Conservation (phyloP, 768 basidiomycete species). For the Termitomyces sp. region DNA sequence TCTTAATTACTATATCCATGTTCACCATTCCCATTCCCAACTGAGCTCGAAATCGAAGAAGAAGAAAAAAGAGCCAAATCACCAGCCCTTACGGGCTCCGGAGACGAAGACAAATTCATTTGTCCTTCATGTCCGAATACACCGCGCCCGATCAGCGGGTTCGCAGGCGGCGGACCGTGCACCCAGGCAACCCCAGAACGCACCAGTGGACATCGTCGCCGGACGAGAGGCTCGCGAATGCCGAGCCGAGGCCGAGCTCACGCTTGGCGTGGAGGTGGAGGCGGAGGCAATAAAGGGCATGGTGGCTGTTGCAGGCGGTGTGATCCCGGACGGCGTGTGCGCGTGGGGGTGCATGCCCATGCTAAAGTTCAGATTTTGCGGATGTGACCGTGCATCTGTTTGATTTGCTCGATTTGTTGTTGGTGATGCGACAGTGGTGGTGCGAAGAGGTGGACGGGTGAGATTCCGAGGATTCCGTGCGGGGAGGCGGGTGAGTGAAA, state of each 20-base stretch:
- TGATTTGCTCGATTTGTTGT: conserved; percentile 26
- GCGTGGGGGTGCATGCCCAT: not conserved
- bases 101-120: not conserved
- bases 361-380: not conserved
- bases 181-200: conserved; percentile 51
- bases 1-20: no score
- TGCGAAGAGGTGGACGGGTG: conserved; percentile 33
- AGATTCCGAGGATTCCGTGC: conserved; percentile 16
- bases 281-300: not conserved
- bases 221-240: conserved; percentile 52
- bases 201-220: conserved; percentile 69
- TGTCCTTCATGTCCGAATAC: not conserved
- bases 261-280: not conserved
- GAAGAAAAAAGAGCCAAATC: not conserved
- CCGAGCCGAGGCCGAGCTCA: not conserved
- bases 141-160: conserved; percentile 26
- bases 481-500: conserved; percentile 26
- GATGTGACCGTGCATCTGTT: not conserved
- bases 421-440: conserved; percentile 14
- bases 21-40: no score
- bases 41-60: not conserved
- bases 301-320: not conserved
- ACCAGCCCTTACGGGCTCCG: not conserved
- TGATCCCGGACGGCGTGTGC: not conserved
- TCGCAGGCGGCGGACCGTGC: conserved; percentile 23